phyloP scores from a whole-genome alignment of 2,329 filamentous ascomycete genomes.

The Diaporthe longicolla region DNA sequence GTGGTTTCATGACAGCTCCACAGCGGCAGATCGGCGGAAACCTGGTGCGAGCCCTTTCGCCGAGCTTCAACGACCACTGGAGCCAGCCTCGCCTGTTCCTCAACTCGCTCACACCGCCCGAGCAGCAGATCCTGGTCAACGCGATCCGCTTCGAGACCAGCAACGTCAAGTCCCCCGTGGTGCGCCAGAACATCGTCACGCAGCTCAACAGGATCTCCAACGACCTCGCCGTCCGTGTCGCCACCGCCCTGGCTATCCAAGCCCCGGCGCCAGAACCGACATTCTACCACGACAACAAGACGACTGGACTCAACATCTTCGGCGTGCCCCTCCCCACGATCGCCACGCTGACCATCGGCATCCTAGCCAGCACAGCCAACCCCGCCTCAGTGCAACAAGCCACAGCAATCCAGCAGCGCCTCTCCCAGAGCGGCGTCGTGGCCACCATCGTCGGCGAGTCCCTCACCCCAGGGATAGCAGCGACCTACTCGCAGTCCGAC shows the following conservation, averaged over 20 bases:
- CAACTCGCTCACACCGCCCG: slow-evolving; percentile 76
- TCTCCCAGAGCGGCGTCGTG: slow-evolving; percentile 66
- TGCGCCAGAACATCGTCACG: slow-evolving; percentile 75
- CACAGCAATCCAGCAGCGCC: slow-evolving; percentile 61
- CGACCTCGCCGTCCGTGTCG: slow-evolving; percentile 76
- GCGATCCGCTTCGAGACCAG: slow-evolving; percentile 80
- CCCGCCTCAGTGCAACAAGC: slow-evolving; percentile 63
- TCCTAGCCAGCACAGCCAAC: slow-evolving; percentile 65
- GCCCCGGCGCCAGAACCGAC: slow-evolving; percentile 71
- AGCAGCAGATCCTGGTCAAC: slow-evolving; percentile 81
- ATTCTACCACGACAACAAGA: slow-evolving; percentile 80
- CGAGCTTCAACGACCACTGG: slow-evolving; percentile 80
- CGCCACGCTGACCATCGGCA: slow-evolving; percentile 74
- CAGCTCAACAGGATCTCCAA: slow-evolving; percentile 79
- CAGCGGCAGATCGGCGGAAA: slow-evolving; percentile 65
- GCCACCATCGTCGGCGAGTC: slow-evolving; percentile 73
- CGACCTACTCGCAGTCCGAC: slow-evolving; percentile 76
- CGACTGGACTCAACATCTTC: slow-evolving; percentile 72
- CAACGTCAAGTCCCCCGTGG: slow-evolving; percentile 67
- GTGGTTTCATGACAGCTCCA: slow-evolving; percentile 79
- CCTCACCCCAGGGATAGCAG: slow-evolving; percentile 67
- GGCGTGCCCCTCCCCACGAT: slow-evolving; percentile 70
- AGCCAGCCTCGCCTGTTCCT: slow-evolving; percentile 80
- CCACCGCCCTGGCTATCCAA: slow-evolving; percentile 69
- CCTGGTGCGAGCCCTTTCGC: slow-evolving; percentile 70